Conservation (phyloP, 805 yeast genomes). For the Maudiozyma bulderi region DNA sequence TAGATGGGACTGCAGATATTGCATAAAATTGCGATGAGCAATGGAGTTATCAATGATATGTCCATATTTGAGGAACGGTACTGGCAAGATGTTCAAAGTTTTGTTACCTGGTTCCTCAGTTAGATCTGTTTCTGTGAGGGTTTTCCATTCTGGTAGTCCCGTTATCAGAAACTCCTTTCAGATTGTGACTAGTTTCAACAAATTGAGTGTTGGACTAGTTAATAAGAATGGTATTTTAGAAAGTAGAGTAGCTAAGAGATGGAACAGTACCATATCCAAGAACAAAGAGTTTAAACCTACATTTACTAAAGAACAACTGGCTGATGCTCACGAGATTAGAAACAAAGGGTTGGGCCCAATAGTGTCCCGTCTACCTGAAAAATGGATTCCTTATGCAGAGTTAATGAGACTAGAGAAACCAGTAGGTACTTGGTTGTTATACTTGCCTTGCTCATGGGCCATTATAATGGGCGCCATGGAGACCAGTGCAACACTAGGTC, state of each 20-base stretch:
- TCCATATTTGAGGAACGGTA: no score
- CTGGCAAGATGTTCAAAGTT: no score
- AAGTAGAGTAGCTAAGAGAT: background rate
- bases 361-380: slow-evolving; percentile 56
- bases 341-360: slow-evolving; percentile 39
- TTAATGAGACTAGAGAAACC: slow-evolving; percentile 89
- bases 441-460: slow-evolving; percentile 87
- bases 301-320: slow-evolving; percentile 24
- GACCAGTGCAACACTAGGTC: slow-evolving; percentile 55
- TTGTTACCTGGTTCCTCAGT: no score
- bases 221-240: no score
- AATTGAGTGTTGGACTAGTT: no score
- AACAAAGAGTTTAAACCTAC: slow-evolving; percentile 1
- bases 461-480: slow-evolving; percentile 80
- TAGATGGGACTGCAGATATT: no score
- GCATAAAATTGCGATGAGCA: no score
- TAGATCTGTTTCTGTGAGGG: no score
- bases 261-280: background rate
- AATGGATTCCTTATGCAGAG: slow-evolving; percentile 83
- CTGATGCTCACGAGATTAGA: slow-evolving; percentile 41
- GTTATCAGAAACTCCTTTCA: no score
- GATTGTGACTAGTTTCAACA: no score
- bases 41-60: no score
- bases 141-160: no score
- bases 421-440: slow-evolving; percentile 81